phyloP scores from a whole-genome alignment of 192 early-diverging fungal species.

The Pilobolus umbonatus region DNA sequence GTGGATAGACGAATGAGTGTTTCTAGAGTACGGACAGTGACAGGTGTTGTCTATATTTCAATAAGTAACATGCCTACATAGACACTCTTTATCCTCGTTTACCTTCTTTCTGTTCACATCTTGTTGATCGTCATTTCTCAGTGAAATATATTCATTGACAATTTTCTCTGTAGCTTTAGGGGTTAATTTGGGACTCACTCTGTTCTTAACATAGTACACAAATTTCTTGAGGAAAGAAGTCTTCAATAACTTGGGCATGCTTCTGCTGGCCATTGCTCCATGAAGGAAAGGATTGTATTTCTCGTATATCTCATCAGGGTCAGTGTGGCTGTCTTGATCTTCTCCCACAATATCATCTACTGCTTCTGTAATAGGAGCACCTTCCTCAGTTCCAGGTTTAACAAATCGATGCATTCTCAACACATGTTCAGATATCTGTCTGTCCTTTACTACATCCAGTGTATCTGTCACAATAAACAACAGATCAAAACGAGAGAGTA shows the following conservation, averaged over 20 bases:
- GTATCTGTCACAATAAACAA: conserved; percentile 95
- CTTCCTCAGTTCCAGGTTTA: conserved; percentile 78
- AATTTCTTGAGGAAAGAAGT: conserved; percentile 92
- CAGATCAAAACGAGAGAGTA: conserved; percentile 96
- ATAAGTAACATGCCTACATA: not conserved
- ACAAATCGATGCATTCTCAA: conserved; percentile 92
- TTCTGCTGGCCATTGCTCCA: conserved; percentile 60
- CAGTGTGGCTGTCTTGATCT: conserved; percentile 45
- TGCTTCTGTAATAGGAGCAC: conserved; percentile 45
- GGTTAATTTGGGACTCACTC: conserved; percentile 78
- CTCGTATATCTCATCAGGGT: conserved; percentile 69
- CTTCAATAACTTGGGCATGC: conserved; percentile 60
- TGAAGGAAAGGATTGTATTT: conserved; percentile 60
- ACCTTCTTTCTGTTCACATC: conserved; percentile 63
- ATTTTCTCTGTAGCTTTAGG: conserved; percentile 82
- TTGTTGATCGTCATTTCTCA: conserved; percentile 73
- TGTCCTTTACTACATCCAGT: conserved; percentile 79
- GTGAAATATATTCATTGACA: conserved; percentile 71
- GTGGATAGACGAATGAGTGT: conserved; percentile 95
- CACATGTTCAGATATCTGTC: conserved; percentile 88
- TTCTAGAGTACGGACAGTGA: conserved; percentile 97
- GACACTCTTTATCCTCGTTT: conserved; percentile 1
- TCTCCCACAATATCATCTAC: conserved; percentile 38
- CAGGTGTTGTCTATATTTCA: conserved; percentile 72
- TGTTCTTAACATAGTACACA: conserved; percentile 88